Conservation (phyloP, 1,139 yeast species). For the Geotrichum klebahnii region DNA sequence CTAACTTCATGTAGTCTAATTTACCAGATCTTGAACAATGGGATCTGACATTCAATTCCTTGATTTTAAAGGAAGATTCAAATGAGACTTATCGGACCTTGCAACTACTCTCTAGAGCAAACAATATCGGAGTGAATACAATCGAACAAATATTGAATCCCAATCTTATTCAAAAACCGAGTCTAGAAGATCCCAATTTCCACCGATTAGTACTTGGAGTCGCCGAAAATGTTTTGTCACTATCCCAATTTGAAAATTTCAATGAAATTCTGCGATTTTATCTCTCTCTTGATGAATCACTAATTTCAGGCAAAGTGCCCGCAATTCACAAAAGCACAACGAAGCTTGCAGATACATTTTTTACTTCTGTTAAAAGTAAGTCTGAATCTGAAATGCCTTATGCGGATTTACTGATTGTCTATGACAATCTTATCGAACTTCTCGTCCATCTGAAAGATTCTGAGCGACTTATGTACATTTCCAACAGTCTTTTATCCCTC, state of each 20-base stretch:
- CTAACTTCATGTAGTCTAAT: constrained; percentile 5
- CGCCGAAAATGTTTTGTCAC: constrained; percentile 6
- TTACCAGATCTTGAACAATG: constrained; percentile 10
- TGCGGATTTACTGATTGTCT: constrained; percentile 11
- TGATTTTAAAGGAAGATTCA: constrained; percentile 12
- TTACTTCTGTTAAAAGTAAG: constrained; percentile 8
- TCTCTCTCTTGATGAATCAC: neutral
- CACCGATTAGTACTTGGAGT: constrained; percentile 11
- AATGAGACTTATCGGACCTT: constrained; percentile 4
- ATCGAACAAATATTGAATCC: constrained; percentile 4
- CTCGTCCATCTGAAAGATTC: constrained; percentile 10
- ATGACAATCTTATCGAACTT: constrained; percentile 13
- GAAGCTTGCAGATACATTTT: constrained; percentile 14
- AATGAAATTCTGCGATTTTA: constrained; percentile 15
- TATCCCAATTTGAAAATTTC: constrained; percentile 9
- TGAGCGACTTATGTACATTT: constrained; percentile 22
- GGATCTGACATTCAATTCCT: constrained; percentile 11
- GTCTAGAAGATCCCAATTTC: constrained; percentile 12
- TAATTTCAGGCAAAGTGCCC: neutral
- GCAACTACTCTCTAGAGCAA: constrained; percentile 10
- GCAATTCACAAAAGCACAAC: constrained; percentile 4
- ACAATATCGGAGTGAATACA: constrained; percentile 2
- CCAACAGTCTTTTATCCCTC: constrained; percentile 25
- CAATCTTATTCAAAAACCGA: neutral
- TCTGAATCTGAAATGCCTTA: constrained; percentile 9